Percentiles rank a stretch among this genome's conserved stretches.
phyloP scores from a whole-genome alignment of 352 stramenopile genomes.

The Phytophthora meadii region DNA sequence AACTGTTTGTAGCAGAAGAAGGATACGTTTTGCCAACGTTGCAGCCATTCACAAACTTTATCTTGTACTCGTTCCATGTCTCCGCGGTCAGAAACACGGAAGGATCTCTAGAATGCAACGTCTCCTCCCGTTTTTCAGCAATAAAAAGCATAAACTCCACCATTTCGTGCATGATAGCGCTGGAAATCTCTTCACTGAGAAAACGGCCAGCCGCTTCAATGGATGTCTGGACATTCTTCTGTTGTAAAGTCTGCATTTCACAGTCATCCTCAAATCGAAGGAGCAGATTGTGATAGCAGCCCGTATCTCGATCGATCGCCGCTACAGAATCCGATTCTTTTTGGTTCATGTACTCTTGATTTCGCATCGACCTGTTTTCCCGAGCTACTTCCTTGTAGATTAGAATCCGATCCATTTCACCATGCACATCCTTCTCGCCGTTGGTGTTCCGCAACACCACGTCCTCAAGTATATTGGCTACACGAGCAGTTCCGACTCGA shows the following conservation, averaged over 20 bases:
- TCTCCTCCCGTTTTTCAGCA: conserved; percentile 58
- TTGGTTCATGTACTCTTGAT: conserved; percentile 60
- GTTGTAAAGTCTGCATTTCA: conserved; percentile 51
- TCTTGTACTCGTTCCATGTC: conserved; percentile 65
- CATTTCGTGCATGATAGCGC: conserved; percentile 50
- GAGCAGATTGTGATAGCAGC: conserved; percentile 58
- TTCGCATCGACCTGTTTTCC: conserved; percentile 64
- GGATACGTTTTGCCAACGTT: conserved; percentile 1
- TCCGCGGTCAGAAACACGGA: conserved; percentile 49
- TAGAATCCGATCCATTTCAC: conserved; percentile 57
- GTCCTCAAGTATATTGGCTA: conserved; percentile 47
- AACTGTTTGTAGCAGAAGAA: conserved; percentile 7
- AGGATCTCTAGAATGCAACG: conserved; percentile 41
- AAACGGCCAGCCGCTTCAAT: conserved; percentile 44
- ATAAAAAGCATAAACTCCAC: conserved; percentile 66
- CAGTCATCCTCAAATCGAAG: conserved; percentile 72
- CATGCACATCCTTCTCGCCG: conserved; percentile 46
- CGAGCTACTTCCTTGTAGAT: conserved; percentile 72
- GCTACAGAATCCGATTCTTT: conserved; percentile 48
- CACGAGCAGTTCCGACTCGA: conserved; percentile 31
- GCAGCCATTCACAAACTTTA: conserved; percentile 46
- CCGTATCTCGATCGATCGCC: conserved; percentile 62
- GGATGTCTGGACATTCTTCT: conserved; percentile 40
- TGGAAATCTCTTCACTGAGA: conserved; percentile 52
- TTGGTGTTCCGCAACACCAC: conserved; percentile 58